phyloP scores from a whole-genome alignment of 2,329 filamentous ascomycete genomes.

The Claviceps africana region DNA sequence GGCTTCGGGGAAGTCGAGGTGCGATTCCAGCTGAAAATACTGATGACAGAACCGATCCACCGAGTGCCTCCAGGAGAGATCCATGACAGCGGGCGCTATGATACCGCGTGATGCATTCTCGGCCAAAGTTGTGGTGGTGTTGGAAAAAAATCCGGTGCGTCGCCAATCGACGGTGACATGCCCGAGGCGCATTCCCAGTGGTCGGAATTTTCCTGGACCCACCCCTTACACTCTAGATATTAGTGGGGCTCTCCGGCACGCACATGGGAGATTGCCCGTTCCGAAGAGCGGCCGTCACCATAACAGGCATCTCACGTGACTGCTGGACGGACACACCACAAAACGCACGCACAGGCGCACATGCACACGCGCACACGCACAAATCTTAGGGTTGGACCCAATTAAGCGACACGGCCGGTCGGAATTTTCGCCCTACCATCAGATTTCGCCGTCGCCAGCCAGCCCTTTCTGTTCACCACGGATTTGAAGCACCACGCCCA shows the following conservation, averaged over 20 bases:
- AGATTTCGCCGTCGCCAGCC: conserved; percentile 14
- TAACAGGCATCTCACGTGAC: background rate
- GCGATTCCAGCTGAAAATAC: conserved; percentile 60
- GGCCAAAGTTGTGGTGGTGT: background rate
- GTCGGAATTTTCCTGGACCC: background rate
- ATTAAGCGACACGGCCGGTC: conserved; percentile 25
- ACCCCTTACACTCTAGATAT: background rate
- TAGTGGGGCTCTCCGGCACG: background rate
- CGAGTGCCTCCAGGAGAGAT: conserved; percentile 3
- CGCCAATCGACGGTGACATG: background rate
- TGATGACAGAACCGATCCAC: conserved; percentile 51
- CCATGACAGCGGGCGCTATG: background rate
- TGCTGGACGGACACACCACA: background rate
- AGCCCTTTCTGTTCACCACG: conserved; percentile 17
- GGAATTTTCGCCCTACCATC: conserved; percentile 22
- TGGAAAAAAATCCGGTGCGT: background rate
- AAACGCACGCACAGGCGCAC: too few relatives aligned
- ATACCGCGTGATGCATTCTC: background rate
- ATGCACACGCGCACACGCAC: background rate
- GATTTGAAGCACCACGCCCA: conserved; percentile 15
- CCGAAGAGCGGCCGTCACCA: background rate
- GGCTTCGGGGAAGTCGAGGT: conserved; percentile 49
- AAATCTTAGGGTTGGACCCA: conserved; percentile 32
- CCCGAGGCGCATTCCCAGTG: background rate
- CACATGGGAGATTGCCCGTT: background rate